Evolutionary conservation across 495 filamentous ascomycete species (phyloP).

Genomic region (Hypoxylon intermedium): DNA sequence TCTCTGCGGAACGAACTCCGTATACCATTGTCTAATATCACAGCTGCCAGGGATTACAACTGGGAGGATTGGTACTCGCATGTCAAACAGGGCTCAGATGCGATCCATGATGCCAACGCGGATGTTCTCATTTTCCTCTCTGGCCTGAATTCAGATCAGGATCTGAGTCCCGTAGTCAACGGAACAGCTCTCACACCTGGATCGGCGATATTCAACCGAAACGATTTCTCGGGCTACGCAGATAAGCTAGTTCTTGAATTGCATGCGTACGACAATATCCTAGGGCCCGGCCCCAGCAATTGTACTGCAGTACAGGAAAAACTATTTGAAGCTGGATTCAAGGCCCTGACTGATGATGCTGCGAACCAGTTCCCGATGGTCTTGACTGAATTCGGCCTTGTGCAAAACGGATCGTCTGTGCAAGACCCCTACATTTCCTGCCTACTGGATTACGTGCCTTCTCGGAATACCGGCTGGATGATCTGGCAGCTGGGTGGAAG

Average conservation of each 20-base stretch:
- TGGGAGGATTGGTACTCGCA: slow-evolving; percentile 60
- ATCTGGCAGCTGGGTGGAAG: slow-evolving; percentile 63
- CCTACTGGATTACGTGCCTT: slow-evolving; percentile 53
- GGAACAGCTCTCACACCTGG: slow-evolving; percentile 49
- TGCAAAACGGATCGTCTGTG: slow-evolving; percentile 47
- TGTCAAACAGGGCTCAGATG: slow-evolving; percentile 52
- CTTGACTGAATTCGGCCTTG: slow-evolving; percentile 59
- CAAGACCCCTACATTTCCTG: slow-evolving; percentile 56
- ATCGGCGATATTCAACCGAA: slow-evolving; percentile 50
- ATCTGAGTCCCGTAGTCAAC: slow-evolving; percentile 54
- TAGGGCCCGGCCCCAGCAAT: slow-evolving; percentile 50
- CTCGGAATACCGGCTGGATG: slow-evolving; percentile 61
- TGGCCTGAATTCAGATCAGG: slow-evolving; percentile 61
- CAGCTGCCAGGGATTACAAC: slow-evolving; percentile 51
- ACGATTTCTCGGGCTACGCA: slow-evolving; percentile 49
- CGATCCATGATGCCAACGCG: slow-evolving; percentile 57
- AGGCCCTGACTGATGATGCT: slow-evolving; percentile 57
- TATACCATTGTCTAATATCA: slow-evolving; percentile 36
- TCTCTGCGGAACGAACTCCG: slow-evolving; percentile 65
- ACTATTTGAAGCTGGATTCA: slow-evolving; percentile 62
- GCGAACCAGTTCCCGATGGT: slow-evolving; percentile 56
- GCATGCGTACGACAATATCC: slow-evolving; percentile 63
- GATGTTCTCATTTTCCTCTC: slow-evolving; percentile 65
- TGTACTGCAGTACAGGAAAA: slow-evolving; percentile 53
- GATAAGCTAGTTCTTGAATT: slow-evolving; percentile 67